Evolutionary conservation across 106 monocot species (phyloP).

Genomic region (Phalaenopsis aphrodite): DNA sequence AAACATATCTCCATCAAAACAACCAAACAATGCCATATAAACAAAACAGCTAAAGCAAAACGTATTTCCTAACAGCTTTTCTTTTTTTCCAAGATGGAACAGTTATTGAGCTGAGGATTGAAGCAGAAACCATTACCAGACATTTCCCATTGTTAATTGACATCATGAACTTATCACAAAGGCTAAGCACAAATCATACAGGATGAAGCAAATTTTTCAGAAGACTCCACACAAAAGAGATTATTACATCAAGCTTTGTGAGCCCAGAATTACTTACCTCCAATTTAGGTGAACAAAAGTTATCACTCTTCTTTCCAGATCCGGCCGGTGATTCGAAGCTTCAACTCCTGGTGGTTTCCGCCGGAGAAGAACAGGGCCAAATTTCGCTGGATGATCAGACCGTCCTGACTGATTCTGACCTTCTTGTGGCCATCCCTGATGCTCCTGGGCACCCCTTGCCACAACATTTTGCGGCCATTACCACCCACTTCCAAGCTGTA

Average conservation of each 20-base stretch:
- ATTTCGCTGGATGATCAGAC: conserved; percentile 19
- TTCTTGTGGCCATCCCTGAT: conserved; percentile 35
- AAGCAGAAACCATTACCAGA: no score
- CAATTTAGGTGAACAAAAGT: neutral
- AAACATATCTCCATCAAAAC: no score
- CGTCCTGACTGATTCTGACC: conserved; percentile 26
- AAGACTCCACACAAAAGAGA: neutral
- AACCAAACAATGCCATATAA: no score
- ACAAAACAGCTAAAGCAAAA: no score
- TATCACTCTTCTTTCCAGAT: conserved; percentile 7
- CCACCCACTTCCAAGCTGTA: conserved; percentile 24
- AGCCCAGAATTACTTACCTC: neutral
- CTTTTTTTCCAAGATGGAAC: no score
- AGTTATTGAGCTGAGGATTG: no score
- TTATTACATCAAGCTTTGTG: neutral
- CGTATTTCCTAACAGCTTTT: no score
- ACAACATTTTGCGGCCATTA: conserved; percentile 15
- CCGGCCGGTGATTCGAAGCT: conserved; percentile 8
- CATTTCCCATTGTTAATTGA: no score
- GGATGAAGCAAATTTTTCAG: neutral
- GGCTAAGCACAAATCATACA: no score
- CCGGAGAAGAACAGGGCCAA: conserved; percentile 25
- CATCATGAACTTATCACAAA: no score
- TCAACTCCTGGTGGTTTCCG: conserved; percentile 17
- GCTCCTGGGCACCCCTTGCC: conserved; percentile 26